phyloP scores from a whole-genome alignment of 2,329 filamentous ascomycete genomes.

The Nigrograna mackinnonii region DNA sequence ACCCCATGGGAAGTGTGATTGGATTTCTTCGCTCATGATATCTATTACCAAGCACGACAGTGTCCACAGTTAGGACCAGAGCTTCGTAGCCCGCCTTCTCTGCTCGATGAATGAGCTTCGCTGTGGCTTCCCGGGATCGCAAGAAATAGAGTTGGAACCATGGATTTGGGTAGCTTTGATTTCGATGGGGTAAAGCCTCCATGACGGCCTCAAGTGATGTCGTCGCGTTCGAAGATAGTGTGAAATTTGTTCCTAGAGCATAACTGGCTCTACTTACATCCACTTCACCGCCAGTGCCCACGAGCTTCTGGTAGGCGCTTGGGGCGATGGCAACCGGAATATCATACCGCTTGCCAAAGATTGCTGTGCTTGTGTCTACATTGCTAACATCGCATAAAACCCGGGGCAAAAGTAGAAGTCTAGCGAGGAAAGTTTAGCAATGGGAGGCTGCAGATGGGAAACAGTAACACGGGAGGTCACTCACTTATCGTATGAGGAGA shows the following conservation, averaged over 20 bases:
- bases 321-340: neutral
- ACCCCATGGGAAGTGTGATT: neutral
- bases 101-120: neutral
- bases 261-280: neutral
- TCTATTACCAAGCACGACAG: neutral
- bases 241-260: neutral
- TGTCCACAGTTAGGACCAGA: conserved; percentile 1
- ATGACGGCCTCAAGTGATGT: neutral
- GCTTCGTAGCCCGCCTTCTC: neutral
- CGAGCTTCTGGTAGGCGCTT: neutral
- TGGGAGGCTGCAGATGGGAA: neutral
- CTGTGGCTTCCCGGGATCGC: neutral
- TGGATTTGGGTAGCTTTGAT: neutral
- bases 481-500: neutral
- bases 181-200: neutral
- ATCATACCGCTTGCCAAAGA: neutral
- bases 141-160: neutral
- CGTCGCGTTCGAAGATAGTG: neutral
- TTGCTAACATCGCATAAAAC: neutral
- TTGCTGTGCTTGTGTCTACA: neutral
- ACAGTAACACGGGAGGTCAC: neutral
- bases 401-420: neutral
- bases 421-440: neutral
- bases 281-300: neutral
- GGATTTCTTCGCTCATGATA: neutral